Conservation (phyloP, 1,284 basidiomycete species). For the Cryptococcus deneoformans region DNA sequence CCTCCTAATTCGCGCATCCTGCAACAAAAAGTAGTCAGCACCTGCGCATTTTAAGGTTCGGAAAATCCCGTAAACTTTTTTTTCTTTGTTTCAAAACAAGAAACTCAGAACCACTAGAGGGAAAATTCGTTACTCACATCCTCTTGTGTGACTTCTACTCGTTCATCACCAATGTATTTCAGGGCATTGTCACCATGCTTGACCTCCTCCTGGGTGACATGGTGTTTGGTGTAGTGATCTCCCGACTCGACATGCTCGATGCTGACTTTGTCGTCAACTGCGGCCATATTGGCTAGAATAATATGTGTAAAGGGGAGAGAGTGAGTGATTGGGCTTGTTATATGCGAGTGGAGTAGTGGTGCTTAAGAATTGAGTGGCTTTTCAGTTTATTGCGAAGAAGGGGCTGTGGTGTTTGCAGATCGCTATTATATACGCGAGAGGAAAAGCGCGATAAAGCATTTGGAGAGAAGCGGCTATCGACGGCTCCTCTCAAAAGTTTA, state of each 20-base stretch:
- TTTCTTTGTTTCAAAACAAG: too few relatives aligned
- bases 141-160: conserved; percentile 27
- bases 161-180: conserved; percentile 24
- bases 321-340: too few relatives aligned
- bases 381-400: too few relatives aligned
- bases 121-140: conserved; percentile 20
- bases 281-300: background rate
- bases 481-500: too few relatives aligned
- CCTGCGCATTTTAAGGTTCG: background rate
- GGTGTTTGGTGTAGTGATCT: conserved; percentile 5
- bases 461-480: too few relatives aligned
- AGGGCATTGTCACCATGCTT: conserved; percentile 28
- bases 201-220: conserved; percentile 10
- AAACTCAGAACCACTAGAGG: too few relatives aligned
- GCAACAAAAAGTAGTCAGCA: background rate
- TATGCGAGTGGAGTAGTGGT: too few relatives aligned
- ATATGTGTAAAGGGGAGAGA: background rate
- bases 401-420: too few relatives aligned
- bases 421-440: too few relatives aligned
- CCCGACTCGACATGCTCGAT: conserved; percentile 20
- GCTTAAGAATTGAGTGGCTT: too few relatives aligned
- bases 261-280: conserved; percentile 15
- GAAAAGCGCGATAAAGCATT: too few relatives aligned
- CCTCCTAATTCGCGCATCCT: conserved; percentile 24
- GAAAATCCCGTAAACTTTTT: background rate